Base-by-base conservation (phyloP, 225 moss, liverwort and hornwort species). In the Bryoerythrophyllum caledonicum region DNA sequence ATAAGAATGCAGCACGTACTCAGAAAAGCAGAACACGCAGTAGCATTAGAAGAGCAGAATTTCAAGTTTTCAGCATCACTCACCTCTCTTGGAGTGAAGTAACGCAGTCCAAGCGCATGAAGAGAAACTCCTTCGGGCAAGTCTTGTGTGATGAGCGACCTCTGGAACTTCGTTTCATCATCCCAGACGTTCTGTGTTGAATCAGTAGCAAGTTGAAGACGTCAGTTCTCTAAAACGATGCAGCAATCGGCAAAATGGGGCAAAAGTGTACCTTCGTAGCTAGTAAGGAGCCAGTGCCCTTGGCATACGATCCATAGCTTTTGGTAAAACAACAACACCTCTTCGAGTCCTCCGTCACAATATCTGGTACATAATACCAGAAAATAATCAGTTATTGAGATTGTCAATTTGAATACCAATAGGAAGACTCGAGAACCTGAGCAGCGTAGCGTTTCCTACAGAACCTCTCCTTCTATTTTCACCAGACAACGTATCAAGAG, bases 251-350 rank as follows among this genome's bases (percentile, higher is more conserved):
- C 28, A 38, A 16, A 67, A n/a, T 68, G 54, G 63, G 65, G 41
- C 44, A 73, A 48, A 63, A 23, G 57, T 72, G 52, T 81, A 99
- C 95, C 89, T 89, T 86, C 3, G 86, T 93, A 46, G 86, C 93
- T 57, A 99, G 84, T 74, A 95, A 87, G 57, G 99, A 99, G 54
- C 99, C 95, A 17, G 99, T 95, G 81, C 99, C 99, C 86, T 99
- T 99, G 44, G 99, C 95, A 73, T 90, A 99, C 30, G 90, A 90
- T 27, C 88, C 87, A 71, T 99, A 99, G 79, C 99, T 99, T 78
- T 99, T 99, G 7, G 99, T 95, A 60, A 99, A 99, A 84, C 95
- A 99, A 71, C 99, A 99, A 79, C 99, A 99, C 43, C 91, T 86
- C 74, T 59, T 89, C 19, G 91, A 95, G 73, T 90, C 86, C 58